These are phyloP conservation scores for Dipodascus albidus DNA, from an alignment of 805 yeast species.

Conservation along the genomic window DNA sequence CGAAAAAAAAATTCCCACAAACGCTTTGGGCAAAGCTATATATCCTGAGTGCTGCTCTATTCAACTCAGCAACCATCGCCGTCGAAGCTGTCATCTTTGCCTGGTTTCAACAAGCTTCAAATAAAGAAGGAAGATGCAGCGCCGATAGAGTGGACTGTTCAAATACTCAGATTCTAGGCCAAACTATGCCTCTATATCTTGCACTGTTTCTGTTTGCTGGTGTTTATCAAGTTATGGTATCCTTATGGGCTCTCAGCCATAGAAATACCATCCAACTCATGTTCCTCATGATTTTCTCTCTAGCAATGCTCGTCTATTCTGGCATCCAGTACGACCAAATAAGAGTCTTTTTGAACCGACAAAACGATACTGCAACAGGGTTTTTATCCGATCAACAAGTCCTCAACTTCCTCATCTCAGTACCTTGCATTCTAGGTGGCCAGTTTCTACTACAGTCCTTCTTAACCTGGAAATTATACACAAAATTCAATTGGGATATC, in stretches of 20 bases:
- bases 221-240: slow-evolving; percentile 31
- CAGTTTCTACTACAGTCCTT: slow-evolving; percentile 26
- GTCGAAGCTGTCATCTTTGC: slow-evolving; percentile 24
- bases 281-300: slow-evolving; percentile 31
- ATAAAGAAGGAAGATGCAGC: slow-evolving; percentile 13
- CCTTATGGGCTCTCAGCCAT: slow-evolving; percentile 29
- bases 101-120: slow-evolving; percentile 11
- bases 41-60: not conserved
- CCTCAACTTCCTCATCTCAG: slow-evolving; percentile 29
- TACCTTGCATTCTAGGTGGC: slow-evolving; percentile 31
- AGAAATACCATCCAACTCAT: slow-evolving; percentile 29
- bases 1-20: not conserved
- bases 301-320: slow-evolving; percentile 35
- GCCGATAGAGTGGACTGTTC: slow-evolving; percentile 6
- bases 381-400: not conserved
- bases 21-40: not conserved
- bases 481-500: slow-evolving; percentile 35
- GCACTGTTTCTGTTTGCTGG: slow-evolving; percentile 38
- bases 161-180: slow-evolving; percentile 12
- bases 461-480: slow-evolving; percentile 27
- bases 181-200: slow-evolving; percentile 29
- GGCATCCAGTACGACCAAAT: slow-evolving; percentile 37
- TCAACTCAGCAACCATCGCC: slow-evolving; percentile 9
- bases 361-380: not conserved
- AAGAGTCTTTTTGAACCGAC: slow-evolving; percentile 16